Conservation (phyloP, 805 yeast genomes). For the Scheffersomyces amazonensis region DNA sequence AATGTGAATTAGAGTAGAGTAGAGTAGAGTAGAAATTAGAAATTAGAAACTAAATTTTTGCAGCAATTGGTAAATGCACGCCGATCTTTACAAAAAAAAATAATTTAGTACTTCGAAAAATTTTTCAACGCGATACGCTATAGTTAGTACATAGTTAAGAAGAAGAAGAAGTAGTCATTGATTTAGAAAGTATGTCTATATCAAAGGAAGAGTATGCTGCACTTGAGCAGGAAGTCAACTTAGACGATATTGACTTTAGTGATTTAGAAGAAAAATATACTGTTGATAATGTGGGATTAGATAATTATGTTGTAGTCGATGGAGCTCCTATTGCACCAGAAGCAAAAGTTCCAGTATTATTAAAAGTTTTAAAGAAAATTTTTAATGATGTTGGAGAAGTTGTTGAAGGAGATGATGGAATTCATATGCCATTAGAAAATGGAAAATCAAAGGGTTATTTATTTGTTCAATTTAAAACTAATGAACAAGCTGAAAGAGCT, state of each 20-base stretch:
- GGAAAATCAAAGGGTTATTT: constrained; percentile 84
- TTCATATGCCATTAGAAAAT: constrained; percentile 76
- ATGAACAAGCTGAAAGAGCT: constrained; percentile 70
- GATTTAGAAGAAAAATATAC: constrained; percentile 79
- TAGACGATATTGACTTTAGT: constrained; percentile 67
- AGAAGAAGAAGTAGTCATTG: background rate
- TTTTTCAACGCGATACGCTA: constrained; percentile 13
- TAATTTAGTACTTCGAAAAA: constrained; percentile 7
- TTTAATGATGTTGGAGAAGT: constrained; percentile 78
- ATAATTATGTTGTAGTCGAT: constrained; percentile 80
- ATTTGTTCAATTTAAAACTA: constrained; percentile 75
- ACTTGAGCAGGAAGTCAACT: constrained; percentile 37
- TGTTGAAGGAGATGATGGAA: constrained; percentile 53
- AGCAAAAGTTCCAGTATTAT: constrained; percentile 75
- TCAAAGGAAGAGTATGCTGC: constrained; percentile 20
- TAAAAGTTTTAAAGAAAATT: constrained; percentile 80
- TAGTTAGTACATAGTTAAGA: background rate
- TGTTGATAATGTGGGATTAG: constrained; percentile 63
- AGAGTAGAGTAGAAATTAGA: too few species aligned
- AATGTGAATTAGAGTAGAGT: too few species aligned
- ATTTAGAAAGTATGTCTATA: constrained; percentile 10
- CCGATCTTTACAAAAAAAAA: background rate
- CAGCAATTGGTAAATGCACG: constrained; percentile 1
- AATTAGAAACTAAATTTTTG: too few species aligned
- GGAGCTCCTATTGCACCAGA: constrained; percentile 97